phyloP scores from a whole-genome alignment of 371 early-diverging fungal genomes.

The Zychaea mexicana region DNA sequence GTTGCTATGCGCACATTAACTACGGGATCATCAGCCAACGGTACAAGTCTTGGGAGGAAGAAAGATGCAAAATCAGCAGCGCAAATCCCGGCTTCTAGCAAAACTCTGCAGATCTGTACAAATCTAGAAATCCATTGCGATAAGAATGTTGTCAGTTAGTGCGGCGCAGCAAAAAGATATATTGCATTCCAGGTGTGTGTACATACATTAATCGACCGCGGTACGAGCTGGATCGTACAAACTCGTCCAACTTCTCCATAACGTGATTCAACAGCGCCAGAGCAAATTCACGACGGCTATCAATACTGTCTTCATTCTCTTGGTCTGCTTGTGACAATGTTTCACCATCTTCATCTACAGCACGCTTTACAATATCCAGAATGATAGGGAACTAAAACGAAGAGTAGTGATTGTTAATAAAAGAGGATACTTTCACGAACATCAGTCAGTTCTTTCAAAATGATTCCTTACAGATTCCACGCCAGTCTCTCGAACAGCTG shows the following conservation, averaged over 20 bases:
- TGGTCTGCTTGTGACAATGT: slow-evolving; percentile 32
- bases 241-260: slow-evolving; percentile 52
- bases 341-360: slow-evolving; percentile 51
- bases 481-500: slow-evolving; percentile 59
- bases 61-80: slow-evolving; percentile 44
- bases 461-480: slow-evolving; percentile 54
- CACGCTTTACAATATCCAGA: slow-evolving; percentile 46
- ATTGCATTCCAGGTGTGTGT: not conserved
- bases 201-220: slow-evolving; percentile 47
- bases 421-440: not conserved
- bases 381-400: slow-evolving; percentile 44
- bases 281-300: slow-evolving; percentile 41
- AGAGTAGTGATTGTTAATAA: not conserved
- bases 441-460: too few relatives aligned
- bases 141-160: not conserved
- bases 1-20: slow-evolving; percentile 49
- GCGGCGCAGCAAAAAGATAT: not conserved
- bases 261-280: slow-evolving; percentile 46
- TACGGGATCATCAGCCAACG: slow-evolving; percentile 34
- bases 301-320: slow-evolving; percentile 25
- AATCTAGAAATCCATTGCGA: slow-evolving; percentile 22
- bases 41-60: slow-evolving; percentile 38
- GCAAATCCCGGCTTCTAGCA: slow-evolving; percentile 41
- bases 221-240: slow-evolving; percentile 43
- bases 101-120: slow-evolving; percentile 39